Percentiles rank a stretch among this genome's conserved stretches.
phyloP scores from a whole-genome alignment of 2,329 filamentous ascomycete genomes.

The Trichoderma gracile region DNA sequence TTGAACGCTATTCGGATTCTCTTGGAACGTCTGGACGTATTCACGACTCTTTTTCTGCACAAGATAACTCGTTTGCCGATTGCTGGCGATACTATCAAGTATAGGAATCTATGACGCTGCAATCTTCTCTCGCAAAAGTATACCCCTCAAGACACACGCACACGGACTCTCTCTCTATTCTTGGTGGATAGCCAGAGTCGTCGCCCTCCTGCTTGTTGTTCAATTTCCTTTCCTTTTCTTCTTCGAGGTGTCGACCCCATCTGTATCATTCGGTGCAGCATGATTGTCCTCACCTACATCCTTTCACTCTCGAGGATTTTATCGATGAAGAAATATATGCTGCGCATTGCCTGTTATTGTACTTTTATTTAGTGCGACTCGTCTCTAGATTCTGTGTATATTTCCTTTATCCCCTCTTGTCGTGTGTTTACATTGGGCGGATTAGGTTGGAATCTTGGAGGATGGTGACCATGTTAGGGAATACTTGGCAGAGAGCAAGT shows the following conservation, averaged over 20 bases:
- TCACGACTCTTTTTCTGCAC: slow-evolving; percentile 23
- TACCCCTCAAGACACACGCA: slow-evolving; percentile 13
- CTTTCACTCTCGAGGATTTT: background rate
- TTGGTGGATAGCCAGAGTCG: background rate
- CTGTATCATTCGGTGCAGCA: background rate
- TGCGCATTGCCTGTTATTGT: background rate
- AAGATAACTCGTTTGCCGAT: slow-evolving; percentile 14
- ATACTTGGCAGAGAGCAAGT: slow-evolving; percentile 5
- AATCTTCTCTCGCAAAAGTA: slow-evolving; percentile 8
- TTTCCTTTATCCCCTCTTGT: background rate
- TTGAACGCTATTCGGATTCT: slow-evolving; percentile 4
- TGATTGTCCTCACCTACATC: background rate
- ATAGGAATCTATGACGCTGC: slow-evolving; percentile 15
- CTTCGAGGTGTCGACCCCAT: background rate
- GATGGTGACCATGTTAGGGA: background rate
- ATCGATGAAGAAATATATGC: background rate
- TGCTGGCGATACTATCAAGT: background rate
- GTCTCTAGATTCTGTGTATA: slow-evolving; percentile 3
- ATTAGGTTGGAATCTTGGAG: slow-evolving; percentile 1
- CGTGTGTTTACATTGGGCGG: background rate
- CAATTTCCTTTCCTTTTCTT: background rate
- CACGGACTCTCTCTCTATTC: background rate
- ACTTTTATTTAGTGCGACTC: background rate
- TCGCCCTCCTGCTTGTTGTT: background rate
- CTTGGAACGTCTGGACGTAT: slow-evolving; percentile 25